Percentiles rank a stretch among this genome's conserved stretches.
phyloP scores from a whole-genome alignment of 352 stramenopile species.

The Phytophthora crassamura region DNA sequence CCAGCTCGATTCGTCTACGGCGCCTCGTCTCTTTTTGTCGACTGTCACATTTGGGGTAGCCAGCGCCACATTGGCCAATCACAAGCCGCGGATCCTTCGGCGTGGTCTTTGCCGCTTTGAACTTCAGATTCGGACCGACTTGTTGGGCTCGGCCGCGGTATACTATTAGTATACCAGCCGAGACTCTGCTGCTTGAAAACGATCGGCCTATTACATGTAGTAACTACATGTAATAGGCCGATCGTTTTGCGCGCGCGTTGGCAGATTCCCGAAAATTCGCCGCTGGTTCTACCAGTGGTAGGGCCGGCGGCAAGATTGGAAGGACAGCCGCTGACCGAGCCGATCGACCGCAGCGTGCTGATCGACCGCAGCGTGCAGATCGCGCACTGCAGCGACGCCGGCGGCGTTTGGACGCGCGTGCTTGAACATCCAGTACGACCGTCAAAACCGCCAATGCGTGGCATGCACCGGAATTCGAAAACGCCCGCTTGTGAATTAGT shows the following conservation, averaged over 20 bases:
- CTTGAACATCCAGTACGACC: slow-evolving; percentile 23
- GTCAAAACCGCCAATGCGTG: slow-evolving; percentile 1
- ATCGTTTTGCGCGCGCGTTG: slow-evolving; percentile 15
- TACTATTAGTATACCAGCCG: too few species aligned
- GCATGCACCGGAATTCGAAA: too few species aligned
- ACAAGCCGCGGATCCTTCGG: neutral
- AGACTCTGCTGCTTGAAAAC: too few species aligned
- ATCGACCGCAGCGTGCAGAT: too few species aligned
- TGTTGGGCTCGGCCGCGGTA: slow-evolving; percentile 21
- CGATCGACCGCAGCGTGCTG: too few species aligned
- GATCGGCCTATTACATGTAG: too few species aligned
- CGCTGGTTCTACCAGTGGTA: too few species aligned
- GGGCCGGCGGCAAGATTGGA: too few species aligned
- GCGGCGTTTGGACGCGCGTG: neutral
- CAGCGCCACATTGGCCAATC: neutral
- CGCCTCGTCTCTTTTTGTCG: slow-evolving; percentile 29
- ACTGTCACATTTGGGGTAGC: slow-evolving; percentile 34
- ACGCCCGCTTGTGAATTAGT: neutral
- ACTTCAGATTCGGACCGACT: slow-evolving; percentile 7
- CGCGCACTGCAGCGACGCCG: too few species aligned
- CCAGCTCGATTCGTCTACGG: slow-evolving; percentile 28
- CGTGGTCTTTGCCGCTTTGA: slow-evolving; percentile 21
- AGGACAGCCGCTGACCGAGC: too few species aligned
- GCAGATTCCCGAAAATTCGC: slow-evolving; percentile 33
- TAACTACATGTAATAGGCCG: too few species aligned